phyloP scores from a whole-genome alignment of 1,284 basidiomycete genomes.

The Thecaphora thlaspeos region DNA sequence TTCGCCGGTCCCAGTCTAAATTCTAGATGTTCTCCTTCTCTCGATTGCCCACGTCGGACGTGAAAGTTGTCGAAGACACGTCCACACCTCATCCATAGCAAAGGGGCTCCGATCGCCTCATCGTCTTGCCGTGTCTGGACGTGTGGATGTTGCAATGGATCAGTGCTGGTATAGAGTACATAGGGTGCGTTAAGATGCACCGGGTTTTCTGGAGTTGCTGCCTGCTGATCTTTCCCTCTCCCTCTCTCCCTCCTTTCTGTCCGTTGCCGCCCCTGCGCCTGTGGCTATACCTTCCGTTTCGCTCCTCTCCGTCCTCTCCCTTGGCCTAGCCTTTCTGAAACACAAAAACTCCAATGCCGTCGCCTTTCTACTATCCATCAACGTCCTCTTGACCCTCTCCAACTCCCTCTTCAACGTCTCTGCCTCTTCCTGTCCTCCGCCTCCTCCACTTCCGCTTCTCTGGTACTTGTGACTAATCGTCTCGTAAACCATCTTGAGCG shows the following conservation, averaged over 20 bases:
- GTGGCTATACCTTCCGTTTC: not conserved
- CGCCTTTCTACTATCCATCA: conserved; percentile 79
- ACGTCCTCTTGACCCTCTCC: conserved; percentile 83
- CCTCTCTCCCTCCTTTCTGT: not conserved
- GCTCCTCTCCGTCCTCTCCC: conserved; percentile 1
- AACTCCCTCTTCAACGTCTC: conserved; percentile 63
- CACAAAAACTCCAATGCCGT: conserved; percentile 95
- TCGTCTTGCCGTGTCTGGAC: no score
- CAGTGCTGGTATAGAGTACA: no score
- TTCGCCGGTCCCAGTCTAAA: no score
- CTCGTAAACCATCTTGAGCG: conserved; percentile 85
- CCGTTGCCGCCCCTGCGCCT: not conserved
- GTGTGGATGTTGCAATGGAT: no score
- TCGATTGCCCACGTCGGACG: no score
- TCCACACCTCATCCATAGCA: no score
- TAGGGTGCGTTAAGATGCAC: no score
- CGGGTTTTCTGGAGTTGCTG: not conserved
- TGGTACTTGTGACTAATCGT: conserved; percentile 86
- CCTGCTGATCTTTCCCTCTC: not conserved
- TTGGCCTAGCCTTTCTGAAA: conserved; percentile 39
- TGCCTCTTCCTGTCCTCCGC: conserved; percentile 63
- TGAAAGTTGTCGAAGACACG: no score
- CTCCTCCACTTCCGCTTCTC: not conserved
- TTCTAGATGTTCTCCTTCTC: no score
- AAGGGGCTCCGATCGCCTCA: no score